A percentile compares a stretch with the other conserved stretches of the same genome.
Evolutionary conservation across 495 filamentous ascomycete genomes (phyloP).

Genomic region (Neurospora sp.): DNA sequence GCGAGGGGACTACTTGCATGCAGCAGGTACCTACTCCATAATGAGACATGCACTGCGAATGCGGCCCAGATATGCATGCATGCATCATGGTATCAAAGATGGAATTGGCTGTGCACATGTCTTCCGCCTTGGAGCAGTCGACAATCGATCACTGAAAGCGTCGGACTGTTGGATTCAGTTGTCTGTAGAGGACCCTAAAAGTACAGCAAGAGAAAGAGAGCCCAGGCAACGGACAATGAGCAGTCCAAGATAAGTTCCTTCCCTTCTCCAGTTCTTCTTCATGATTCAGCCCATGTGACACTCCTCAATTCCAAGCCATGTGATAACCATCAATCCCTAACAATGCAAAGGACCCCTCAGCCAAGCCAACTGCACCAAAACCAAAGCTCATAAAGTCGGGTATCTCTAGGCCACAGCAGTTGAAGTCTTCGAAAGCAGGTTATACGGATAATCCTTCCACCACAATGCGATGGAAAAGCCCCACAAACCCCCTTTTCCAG

Average conservation of each 20-base stretch:
- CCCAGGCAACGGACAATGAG: background rate
- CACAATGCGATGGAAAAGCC: too few species aligned
- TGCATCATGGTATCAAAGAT: too few species aligned
- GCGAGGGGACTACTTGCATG: background rate
- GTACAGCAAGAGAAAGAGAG: background rate
- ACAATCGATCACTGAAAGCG: background rate
- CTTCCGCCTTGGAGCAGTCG: background rate
- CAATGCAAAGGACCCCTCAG: background rate
- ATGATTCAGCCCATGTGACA: background rate
- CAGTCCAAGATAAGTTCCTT: background rate
- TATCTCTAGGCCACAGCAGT: background rate
- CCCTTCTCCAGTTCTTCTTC: background rate
- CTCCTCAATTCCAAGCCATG: background rate
- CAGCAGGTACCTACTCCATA: background rate
- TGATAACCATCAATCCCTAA: background rate
- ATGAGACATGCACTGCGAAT: too few species aligned
- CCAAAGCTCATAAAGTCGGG: background rate
- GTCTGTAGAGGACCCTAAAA: background rate
- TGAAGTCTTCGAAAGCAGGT: background rate
- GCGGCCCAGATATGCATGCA: too few species aligned
- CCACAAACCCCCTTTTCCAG: background rate
- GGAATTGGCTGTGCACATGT: background rate
- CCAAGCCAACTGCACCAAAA: background rate
- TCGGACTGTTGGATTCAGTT: background rate
- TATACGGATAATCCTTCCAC: too few species aligned